Base-by-base conservation (phyloP, 2,329 filamentous ascomycete genomes). In the Dichotomopilus funicola region DNA sequence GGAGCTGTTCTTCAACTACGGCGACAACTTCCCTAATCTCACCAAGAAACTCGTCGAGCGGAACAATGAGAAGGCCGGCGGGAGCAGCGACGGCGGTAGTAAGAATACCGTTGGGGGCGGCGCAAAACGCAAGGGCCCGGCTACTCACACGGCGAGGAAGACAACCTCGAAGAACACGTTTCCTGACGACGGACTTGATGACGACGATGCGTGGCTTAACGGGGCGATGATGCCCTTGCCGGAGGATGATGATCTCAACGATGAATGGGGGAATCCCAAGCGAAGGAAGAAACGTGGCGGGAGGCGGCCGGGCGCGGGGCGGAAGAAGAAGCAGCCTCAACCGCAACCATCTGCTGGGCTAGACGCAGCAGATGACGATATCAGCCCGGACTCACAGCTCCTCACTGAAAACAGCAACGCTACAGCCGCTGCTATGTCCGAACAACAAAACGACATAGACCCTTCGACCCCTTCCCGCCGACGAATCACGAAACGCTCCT, bases 1-100 rank as follows among this genome's bases (percentile, higher is more conserved):
- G 58, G 89, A 94, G 69, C 72, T 95, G 0, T 87, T 90, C 66
- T 95, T 92, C 69, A 82, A 92, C 66, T 94, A 95, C 63, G 87
- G 87, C 43, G 79, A 85, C 64, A 81, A 84, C 59, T 86, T 86
- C 63, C 80, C 81, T 10, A 83, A 85, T 56, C 67, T 85, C 55
- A 82, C 74, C 37, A 77, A 79, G 67, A 78, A 78, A 57, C 67
- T 78, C 31, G 68, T 77, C 34, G 72, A 77, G 60, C 71, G 61
- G 48, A 59, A 61, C 7, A 63, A 67, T 33, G 63, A 58, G n/a
- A 60, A 57, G 27, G 51, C 54, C 7, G 49, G 33, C 0, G 52
- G 55, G 12, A 36, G 10, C n/a, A 41, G 38, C 11, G 41, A n/a
- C 6, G 37, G 37, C 37, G 37, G 40, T 13, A 42, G 10, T 13